These are phyloP conservation scores for Spinacia oleracea DNA, from an alignment of 179 eudicot species.

Conservation along the genomic window DNA sequence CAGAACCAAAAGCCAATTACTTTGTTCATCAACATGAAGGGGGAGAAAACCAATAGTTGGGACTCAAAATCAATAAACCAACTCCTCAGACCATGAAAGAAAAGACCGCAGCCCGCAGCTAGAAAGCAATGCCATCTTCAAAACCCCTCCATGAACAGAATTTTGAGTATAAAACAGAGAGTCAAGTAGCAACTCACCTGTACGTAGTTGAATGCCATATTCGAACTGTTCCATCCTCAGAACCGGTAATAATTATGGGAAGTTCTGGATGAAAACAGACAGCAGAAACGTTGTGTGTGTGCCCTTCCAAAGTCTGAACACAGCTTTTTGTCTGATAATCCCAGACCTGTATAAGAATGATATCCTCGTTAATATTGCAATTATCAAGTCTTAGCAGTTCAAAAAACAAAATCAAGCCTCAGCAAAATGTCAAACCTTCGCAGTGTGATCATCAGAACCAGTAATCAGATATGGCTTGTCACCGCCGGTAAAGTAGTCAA, in stretches of 20 bases:
- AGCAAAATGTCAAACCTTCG: slow-evolving; percentile 52
- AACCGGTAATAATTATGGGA: slow-evolving; percentile 85
- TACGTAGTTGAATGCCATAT: slow-evolving; percentile 93
- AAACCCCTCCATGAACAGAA: not conserved
- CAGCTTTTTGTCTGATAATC: slow-evolving; percentile 92
- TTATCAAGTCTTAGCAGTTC: slow-evolving; percentile 1
- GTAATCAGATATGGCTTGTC: slow-evolving; percentile 85
- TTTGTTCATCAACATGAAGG: not conserved
- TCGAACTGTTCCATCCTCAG: slow-evolving; percentile 93
- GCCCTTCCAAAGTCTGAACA: slow-evolving; percentile 93
- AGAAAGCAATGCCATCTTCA: not conserved
- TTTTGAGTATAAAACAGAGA: not conserved
- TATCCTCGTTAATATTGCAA: not conserved
- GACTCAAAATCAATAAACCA: not conserved
- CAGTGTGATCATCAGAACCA: slow-evolving; percentile 95
- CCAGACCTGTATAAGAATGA: slow-evolving; percentile 61
- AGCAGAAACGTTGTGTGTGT: slow-evolving; percentile 89
- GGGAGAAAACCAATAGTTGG: not conserved
- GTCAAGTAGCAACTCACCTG: slow-evolving; percentile 40
- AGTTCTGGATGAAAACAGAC: slow-evolving; percentile 94
- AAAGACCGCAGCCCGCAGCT: not conserved
- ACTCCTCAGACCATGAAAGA: not conserved
- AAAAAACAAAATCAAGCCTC: not conserved
- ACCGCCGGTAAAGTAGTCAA: slow-evolving; percentile 91
- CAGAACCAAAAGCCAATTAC: not conserved